phyloP scores from a whole-genome alignment of 2,329 filamentous ascomycete genomes.

The Colletotrichum somersetense region DNA sequence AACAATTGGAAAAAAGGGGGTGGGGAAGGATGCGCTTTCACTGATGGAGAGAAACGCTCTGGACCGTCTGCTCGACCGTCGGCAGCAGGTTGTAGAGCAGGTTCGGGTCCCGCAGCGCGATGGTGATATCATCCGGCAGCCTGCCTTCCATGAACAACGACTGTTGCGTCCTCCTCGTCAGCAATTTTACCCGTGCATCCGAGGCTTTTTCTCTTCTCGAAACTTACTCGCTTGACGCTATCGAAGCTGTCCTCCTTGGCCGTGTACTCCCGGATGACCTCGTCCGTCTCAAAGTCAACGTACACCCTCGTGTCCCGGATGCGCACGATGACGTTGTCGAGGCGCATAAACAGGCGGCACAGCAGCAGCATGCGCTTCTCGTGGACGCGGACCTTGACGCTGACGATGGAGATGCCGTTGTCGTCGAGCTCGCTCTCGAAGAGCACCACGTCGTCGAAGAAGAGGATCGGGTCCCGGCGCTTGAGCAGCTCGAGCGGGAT shows the following conservation, averaged over 20 bases:
- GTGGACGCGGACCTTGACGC: constrained; percentile 94
- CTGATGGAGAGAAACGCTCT: constrained; percentile 52
- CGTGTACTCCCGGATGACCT: constrained; percentile 90
- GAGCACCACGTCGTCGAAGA: constrained; percentile 95
- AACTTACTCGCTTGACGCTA: constrained; percentile 76
- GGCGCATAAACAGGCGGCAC: constrained; percentile 88
- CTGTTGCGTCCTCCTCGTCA: constrained; percentile 51
- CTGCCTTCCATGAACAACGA: constrained; percentile 63
- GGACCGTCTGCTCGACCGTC: constrained; percentile 76
- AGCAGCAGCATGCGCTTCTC: constrained; percentile 87
- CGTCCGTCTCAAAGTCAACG: constrained; percentile 84
- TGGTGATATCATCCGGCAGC: constrained; percentile 78
- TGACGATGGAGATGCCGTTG: constrained; percentile 92
- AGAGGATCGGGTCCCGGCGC: constrained; percentile 91
- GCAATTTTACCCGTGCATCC: constrained; percentile 10
- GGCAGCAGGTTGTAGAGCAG: constrained; percentile 77
- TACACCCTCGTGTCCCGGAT: constrained; percentile 93
- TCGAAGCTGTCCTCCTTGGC: constrained; percentile 87
- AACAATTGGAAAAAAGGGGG: background rate
- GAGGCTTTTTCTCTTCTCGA: background rate
- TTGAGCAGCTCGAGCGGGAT: constrained; percentile 91
- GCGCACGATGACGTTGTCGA: constrained; percentile 90
- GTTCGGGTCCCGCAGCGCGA: constrained; percentile 84
- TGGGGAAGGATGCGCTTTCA: background rate
- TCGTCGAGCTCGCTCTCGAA: constrained; percentile 99